Evolutionary conservation across 495 filamentous ascomycete genomes (phyloP), one percentile per base, ranked within the genome.

Genomic region (Staphylotrichum tortipilum): DNA sequence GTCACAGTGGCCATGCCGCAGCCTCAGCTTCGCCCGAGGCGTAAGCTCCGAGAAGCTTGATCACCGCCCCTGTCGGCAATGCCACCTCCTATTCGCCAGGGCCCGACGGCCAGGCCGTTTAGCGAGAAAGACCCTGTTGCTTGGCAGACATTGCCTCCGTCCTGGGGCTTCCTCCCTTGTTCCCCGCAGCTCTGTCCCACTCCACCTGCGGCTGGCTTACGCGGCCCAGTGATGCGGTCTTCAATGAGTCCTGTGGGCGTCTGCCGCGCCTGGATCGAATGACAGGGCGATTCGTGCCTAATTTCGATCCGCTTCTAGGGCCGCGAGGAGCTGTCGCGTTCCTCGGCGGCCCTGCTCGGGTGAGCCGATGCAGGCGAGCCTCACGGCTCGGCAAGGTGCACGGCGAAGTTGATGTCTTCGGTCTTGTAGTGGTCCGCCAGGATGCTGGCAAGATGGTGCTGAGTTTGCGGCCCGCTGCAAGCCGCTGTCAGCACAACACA

Each of bases 391-490:
- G 43, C 50, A 48, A 57, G 50, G 28, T 65, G 65, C 33, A 74
- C 47, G n/a, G 69, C 65, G 45, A 88, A 78, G 51, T 76, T 80
- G 44, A 87, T 81, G 63, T 94, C 88, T 63, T 94, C 86, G 33
- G 76, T 68, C 45, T 86, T 84, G 65, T 94, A 94, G 60, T 94
- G 88, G 66, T 94, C 88, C 7, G 79, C 79, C 38, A 92, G 80
- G 50, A 92, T 86, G 48, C 81, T 74, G 63, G 88, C 87, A 7
- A 94, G 74, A 61, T 88, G 89, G 46, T 85, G 83, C 44, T 82
- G 85, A 11, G 86, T 83, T 68, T 88, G 84, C 21, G 85, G 84
- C 14, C 88, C 88, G 48, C 84, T 89, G 57, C n/a, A 50, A 30
- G 45, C 36, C 46, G 49, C 31, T 62, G 48, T 69, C 61, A 70